Evolutionary conservation across 352 stramenopile genomes (phyloP), one percentile per base, ranked within the genome.

Genomic region (Achlya hypogyna): DNA sequence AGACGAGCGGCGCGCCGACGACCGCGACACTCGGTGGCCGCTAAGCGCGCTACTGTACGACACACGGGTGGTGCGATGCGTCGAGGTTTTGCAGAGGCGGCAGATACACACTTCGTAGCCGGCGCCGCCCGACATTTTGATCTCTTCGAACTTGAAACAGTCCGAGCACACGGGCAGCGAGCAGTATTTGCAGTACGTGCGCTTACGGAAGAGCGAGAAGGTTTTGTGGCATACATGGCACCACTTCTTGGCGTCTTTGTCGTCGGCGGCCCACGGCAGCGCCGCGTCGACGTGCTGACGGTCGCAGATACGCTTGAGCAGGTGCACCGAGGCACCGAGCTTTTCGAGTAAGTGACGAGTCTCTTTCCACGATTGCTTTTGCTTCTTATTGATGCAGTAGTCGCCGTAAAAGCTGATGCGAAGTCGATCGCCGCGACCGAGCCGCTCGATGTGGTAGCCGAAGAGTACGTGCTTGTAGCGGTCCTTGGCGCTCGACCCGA

Each of bases 321-420:
- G 27, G 10, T 51, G 47, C 16, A 67, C 23, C 29, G 60, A 43
- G 22, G 60, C 23, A 4, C 6, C 60, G 23, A 67, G 60, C 28
- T 67, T 67, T 38, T 67, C 60, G 3, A 67, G 34, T 10, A 67
- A 28, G 22, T 42, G 40, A 31, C 51, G 56, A 1, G 47, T 49
- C 10, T 67, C 60, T 8, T 56, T 56, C 49, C 49, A 56, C 49
- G 49, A 56, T n/a, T 56, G 49, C 31, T 56, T 56, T 56, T 56
- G 49, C 31, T 56, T 3, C 10, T 3, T 10, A n/a, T 20, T 56
- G 9, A 67, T 51, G 28, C 38, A 54, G 25, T 54, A 67, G 32
- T 67, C 60, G 40, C 60, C 60, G 34, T 67, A 67, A 53, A 67
- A 67, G 20, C 38, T 67, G 23, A 67, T 49, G 45, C 60, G 60